Conservation (phyloP, 768 basidiomycete genomes). For the Boletus reticulatus region DNA sequence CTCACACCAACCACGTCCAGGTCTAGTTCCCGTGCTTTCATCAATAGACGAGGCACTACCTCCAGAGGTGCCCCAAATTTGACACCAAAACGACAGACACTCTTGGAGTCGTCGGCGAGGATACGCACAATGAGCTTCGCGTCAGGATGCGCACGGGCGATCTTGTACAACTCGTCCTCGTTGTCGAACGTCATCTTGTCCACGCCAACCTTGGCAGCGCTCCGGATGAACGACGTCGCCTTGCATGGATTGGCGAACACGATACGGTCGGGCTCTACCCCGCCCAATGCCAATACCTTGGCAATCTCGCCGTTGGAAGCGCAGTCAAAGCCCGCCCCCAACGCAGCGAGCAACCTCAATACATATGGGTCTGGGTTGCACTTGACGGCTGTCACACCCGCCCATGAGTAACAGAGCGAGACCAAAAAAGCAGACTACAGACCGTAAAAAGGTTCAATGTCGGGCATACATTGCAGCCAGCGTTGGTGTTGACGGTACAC, state of each 20-base stretch:
- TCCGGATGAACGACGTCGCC: conserved; percentile 87
- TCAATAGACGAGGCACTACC: conserved; percentile 75
- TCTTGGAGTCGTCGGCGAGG: conserved; percentile 96
- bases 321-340: conserved; percentile 96
- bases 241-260: conserved; percentile 99
- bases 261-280: conserved; percentile 76
- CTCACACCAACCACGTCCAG: conserved; percentile 92
- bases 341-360: conserved; percentile 81
- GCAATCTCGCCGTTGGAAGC: conserved; percentile 93
- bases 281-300: conserved; percentile 70
- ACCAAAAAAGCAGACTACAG: conserved; percentile 28
- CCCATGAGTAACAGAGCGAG: conserved; percentile 26
- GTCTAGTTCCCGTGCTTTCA: conserved; percentile 71
- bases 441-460: conserved; percentile 96
- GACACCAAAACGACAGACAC: conserved; percentile 87
- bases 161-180: conserved; percentile 92
- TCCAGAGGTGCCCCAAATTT: conserved; percentile 94
- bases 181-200: conserved; percentile 99
- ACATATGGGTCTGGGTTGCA: conserved; percentile 98
- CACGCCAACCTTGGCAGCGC: conserved; percentile 75
- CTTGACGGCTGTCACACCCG: conserved; percentile 71
- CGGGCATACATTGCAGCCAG: conserved; percentile 75
- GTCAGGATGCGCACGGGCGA: conserved; percentile 72
- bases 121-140: conserved; percentile 93
- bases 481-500: conserved; percentile 83